These are phyloP conservation scores for Chalciporus pseudorubinellus DNA, from an alignment of 768 basidiomycete genomes.

Conservation along the genomic window DNA sequence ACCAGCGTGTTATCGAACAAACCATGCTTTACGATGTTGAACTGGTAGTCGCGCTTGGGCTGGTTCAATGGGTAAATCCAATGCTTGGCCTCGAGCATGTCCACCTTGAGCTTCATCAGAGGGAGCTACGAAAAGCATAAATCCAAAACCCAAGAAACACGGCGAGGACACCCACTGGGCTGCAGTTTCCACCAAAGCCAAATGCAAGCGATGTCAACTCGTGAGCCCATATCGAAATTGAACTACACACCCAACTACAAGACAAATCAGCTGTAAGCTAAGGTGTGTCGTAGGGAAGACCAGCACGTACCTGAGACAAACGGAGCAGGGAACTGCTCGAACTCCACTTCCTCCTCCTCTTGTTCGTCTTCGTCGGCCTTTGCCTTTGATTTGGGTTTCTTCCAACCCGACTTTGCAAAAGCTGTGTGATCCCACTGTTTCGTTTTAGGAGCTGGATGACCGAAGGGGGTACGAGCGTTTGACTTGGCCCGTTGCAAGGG, in stretches of 20 bases:
- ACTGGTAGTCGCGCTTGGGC: slow-evolving; percentile 90
- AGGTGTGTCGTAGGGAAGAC: neutral
- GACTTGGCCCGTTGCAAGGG: slow-evolving; percentile 45
- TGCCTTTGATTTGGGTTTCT: slow-evolving; percentile 52
- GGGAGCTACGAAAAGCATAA: slow-evolving; percentile 46
- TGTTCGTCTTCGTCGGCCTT: slow-evolving; percentile 51
- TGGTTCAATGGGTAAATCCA: slow-evolving; percentile 93
- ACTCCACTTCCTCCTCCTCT: slow-evolving; percentile 62
- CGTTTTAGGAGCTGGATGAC: slow-evolving; percentile 57
- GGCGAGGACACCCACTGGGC: slow-evolving; percentile 27
- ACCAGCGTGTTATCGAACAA: slow-evolving; percentile 94
- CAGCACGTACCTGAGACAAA: slow-evolving; percentile 61
- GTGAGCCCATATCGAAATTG: neutral
- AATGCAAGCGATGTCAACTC: slow-evolving; percentile 5
- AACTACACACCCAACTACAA: slow-evolving; percentile 51
- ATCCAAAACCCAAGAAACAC: neutral
- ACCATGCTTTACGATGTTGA: slow-evolving; percentile 81
- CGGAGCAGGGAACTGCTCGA: slow-evolving; percentile 85
- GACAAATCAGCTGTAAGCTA: slow-evolving; percentile 10
- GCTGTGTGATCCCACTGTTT: slow-evolving; percentile 92
- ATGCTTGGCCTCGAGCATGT: slow-evolving; percentile 74
- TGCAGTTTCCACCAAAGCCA: slow-evolving; percentile 12
- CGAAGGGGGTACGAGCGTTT: slow-evolving; percentile 40
- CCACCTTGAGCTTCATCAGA: slow-evolving; percentile 74
- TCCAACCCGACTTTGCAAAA: slow-evolving; percentile 79